Evolutionary conservation across 257 asterid genomes (phyloP).

Genomic region (Knoxia roxburghii): DNA sequence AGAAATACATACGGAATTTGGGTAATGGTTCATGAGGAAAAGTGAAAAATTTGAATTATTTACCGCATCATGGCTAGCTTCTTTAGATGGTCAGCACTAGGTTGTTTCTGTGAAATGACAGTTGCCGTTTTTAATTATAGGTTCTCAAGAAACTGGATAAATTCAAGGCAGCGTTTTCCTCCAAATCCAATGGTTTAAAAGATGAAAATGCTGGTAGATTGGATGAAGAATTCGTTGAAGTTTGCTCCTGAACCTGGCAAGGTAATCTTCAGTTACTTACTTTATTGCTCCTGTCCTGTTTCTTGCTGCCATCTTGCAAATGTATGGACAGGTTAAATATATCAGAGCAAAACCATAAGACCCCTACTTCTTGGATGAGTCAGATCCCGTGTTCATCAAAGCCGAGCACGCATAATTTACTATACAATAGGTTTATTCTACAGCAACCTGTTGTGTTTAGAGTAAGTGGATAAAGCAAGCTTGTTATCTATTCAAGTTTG

Average conservation of each 20-base stretch:
- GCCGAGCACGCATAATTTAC: neutral
- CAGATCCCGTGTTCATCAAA: neutral
- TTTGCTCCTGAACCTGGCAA: conserved; percentile 75
- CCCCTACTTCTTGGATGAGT: neutral
- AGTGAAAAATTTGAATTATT: neutral
- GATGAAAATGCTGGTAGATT: conserved; percentile 40
- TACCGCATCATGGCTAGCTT: neutral
- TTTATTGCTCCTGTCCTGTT: conserved; percentile 3
- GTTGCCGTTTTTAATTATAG: conserved; percentile 33
- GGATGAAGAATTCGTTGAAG: conserved; percentile 57
- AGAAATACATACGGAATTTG: neutral
- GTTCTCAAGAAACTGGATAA: conserved; percentile 66
- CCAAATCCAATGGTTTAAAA: conserved; percentile 37
- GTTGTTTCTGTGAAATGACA: conserved; percentile 9
- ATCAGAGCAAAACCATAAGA: no score
- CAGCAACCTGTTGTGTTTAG: neutral
- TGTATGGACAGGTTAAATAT: neutral
- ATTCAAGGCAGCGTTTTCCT: conserved; percentile 50
- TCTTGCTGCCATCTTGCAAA: neutral
- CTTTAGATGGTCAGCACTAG: neutral
- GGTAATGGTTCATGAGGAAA: neutral
- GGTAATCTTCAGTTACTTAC: conserved; percentile 41
- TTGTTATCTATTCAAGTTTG: neutral
- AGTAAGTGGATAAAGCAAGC: neutral
- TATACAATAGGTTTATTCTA: neutral